Percentiles rank a stretch among this genome's conserved stretches.
Conservation (phyloP, 495 filamentous ascomycete species). For the Trichoderma asperelloides region DNA sequence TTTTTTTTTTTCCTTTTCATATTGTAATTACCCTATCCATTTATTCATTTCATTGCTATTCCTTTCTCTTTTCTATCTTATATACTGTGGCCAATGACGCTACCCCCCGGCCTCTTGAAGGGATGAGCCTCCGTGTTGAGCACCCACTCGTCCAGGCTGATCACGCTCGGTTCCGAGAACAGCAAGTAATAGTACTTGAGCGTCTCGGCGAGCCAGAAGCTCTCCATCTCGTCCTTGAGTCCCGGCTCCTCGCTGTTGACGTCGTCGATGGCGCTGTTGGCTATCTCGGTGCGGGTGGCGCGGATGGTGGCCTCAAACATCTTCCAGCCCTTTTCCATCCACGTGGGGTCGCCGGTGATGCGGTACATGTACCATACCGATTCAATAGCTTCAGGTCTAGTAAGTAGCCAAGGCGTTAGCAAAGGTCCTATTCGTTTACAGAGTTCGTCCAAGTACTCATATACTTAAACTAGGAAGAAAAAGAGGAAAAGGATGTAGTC, state of each 20-base stretch:
- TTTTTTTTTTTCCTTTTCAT: not conserved
- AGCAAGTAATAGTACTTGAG: conserved; percentile 92
- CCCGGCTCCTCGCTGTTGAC: conserved; percentile 41
- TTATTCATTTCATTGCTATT: not conserved
- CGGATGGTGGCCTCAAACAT: conserved; percentile 74
- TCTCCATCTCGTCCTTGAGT: conserved; percentile 46
- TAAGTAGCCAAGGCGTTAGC: conserved; percentile 15
- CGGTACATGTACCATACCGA: conserved; percentile 95
- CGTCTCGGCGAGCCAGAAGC: conserved; percentile 69
- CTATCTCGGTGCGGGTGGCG: conserved; percentile 55
- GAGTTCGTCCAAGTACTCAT: no score
- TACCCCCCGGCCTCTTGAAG: conserved; percentile 36
- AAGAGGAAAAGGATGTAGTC: conserved; percentile 10
- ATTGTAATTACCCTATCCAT: not conserved
- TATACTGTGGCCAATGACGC: conserved; percentile 1
- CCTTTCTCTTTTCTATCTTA: not conserved
- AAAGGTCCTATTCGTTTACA: conserved; percentile 5
- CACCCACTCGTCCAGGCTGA: conserved; percentile 79
- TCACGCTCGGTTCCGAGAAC: conserved; percentile 62
- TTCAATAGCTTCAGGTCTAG: conserved; percentile 88
- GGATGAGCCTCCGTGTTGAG: conserved; percentile 58
- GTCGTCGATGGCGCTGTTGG: conserved; percentile 66
- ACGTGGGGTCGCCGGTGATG: conserved; percentile 69
- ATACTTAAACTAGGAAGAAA: no score
- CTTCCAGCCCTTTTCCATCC: conserved; percentile 81